Evolutionary conservation across 495 filamentous ascomycete genomes (phyloP), one percentile per base, ranked within the genome.

Genomic region (Pyrenopolyporus hunteri): DNA sequence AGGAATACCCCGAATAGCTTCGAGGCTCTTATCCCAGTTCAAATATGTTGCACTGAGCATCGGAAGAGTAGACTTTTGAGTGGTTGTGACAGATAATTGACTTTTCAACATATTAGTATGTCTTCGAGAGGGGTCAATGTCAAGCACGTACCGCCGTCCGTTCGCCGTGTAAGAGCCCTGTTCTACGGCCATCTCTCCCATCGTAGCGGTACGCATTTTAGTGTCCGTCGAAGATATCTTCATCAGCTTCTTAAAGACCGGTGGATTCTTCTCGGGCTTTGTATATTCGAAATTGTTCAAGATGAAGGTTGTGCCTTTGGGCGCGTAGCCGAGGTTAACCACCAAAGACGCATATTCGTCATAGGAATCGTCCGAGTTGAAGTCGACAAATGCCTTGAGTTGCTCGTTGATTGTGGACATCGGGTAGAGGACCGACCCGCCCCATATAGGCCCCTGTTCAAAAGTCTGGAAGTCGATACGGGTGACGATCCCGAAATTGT

Each of bases 381-480:
- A 29, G 13, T 71, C 45, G 4, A 65, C 60, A 22, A 57, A 43
- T 6, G 50, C 37, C 2, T 46, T 9, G 2, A 58, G 42, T 2
- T 36, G 35, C 1, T 64, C 47, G 13, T 63, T 29, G n/a, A 74
- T 57, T 6, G 37, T 43, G 1, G 51, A 43, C 4, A 32, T 22
- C 6, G 45, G 20, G 26, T 44, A 9, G 8, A 31, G 25, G 7
- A 37, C 14, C 0, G 14, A 1, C 6, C 79, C 82, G 9, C 70
- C 77, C 68, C 74, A 82, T 13, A 84, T 57, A 2, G 70, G 52
- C 11, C 74, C 76, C 10, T 70, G 67, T 3, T 75, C 68, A 43
- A 83, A 79, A 0, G 83, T 82, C 33, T 76, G 57, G 36, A 86
- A 50, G 22, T 76, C 76, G 57, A 85, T 73, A 73, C 74, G 20